Base-by-base conservation (phyloP, 495 filamentous ascomycete species). In the Aspergillus incahuasiensis region DNA sequence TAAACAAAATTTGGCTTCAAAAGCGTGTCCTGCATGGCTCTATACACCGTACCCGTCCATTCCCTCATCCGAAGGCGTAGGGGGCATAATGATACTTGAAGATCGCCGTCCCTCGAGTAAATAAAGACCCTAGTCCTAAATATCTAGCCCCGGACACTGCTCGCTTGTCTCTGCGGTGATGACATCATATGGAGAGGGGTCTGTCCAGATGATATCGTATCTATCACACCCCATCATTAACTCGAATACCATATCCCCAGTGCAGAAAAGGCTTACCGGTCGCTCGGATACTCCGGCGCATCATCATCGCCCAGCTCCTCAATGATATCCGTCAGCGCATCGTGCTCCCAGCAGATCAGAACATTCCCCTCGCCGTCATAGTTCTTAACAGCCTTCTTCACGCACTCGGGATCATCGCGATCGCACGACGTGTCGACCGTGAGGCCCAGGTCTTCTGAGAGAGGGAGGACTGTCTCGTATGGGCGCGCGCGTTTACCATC, bases 321-420 rank as follows among this genome's bases (percentile, higher is more conserved):
- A 2, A 72, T 68, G 51, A 82, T 78, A 59, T 77, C 70, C n/a
- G 68, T 73, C 40, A 80, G 60, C 13, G 63, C 58, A 24, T 69
- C 65, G 58, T 84, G 80, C 56, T 83, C 74, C 81, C 81, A 83
- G 69, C 79, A 84, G 42, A 84, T 74, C 6, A 84, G 61, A 9
- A 84, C 76, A 58, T 84, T 84, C 25, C 78, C 79, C 0, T 60
- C 53, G 2, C 79, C 79, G 0, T 58, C 25, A 30, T 80, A 82
- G 1, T 38, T 56, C 3, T 78, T 59, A 1, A 81, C 73, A 0
- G 70, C 72, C 3, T 78, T 55, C 50, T 69, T 67, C 3, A 82
- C 80, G 42, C 75, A 81, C 6, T 70, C 54, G 0, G 61, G 46
- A 45, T 84, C 79, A 49, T 79, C 72, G 0, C 76, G 74, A 56